phyloP scores from a whole-genome alignment of 164 flowering plant genomes.

The Berberis thunbergii region DNA sequence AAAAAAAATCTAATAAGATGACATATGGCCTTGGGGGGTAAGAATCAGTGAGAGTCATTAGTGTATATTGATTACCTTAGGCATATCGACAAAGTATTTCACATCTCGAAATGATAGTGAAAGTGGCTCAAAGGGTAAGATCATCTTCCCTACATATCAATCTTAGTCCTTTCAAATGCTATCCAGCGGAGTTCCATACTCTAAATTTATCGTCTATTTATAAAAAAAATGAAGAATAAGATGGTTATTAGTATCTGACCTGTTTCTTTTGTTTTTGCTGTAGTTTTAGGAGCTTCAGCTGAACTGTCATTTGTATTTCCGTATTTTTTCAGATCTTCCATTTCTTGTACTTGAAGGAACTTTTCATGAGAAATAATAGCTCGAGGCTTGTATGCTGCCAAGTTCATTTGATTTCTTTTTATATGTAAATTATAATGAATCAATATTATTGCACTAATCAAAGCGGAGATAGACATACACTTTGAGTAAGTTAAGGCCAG shows the following conservation, averaged over 20 bases:
- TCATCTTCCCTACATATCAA: conserved; percentile 8
- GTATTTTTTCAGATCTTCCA: background rate
- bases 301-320: background rate
- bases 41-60: background rate
- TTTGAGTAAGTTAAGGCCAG: conserved; percentile 22
- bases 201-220: background rate
- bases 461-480: background rate
- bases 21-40: background rate
- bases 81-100: conserved; percentile 33
- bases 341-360: background rate
- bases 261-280: background rate
- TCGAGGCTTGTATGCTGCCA: background rate
- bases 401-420: background rate
- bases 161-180: too few species aligned
- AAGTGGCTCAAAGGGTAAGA: conserved; percentile 32
- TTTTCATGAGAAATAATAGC: conserved; percentile 1
- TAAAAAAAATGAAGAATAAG: background rate
- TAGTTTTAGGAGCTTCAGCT: background rate
- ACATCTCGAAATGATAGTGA: conserved; percentile 26
- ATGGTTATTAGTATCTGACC: background rate
- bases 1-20: background rate
- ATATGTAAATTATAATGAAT: background rate
- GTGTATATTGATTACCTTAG: conserved; percentile 13
- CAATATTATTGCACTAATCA: background rate
- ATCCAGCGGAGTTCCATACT: background rate